Base-by-base conservation (phyloP, 495 filamentous ascomycete species). In the Immersiella caudata region DNA sequence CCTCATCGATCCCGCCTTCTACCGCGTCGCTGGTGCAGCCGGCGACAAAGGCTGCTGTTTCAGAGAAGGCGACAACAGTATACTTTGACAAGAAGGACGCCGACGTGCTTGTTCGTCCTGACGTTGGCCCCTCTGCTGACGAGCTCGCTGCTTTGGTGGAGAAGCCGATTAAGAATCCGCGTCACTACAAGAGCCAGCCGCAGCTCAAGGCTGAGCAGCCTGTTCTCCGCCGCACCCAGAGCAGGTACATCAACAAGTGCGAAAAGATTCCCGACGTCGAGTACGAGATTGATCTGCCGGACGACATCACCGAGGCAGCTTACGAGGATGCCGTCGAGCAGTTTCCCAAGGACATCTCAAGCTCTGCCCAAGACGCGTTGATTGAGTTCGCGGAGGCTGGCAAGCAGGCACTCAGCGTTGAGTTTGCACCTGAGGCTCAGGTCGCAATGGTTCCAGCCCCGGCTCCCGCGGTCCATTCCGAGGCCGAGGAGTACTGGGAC, bases 401-500 rank as follows among this genome's bases (percentile, higher is more conserved):
- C 2, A 64, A 65, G 33, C 65, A 64, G 9, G 21, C 49, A 14
- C 56, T 50, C 21, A 33, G 65, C 24, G 62, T 65, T n/a, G 60
- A 70, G 27, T 60, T 57, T 33, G 58, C 64, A 11, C 1, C 33
- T 16, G 25, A 33, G 20, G n/a, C 24, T 14, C 66, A 63, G 3
- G 62, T 8, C 29, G 33, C 59, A 5, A 6, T 22, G 18, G 68
- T 65, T 65, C 5, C 67, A 67, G n/a, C 68, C 68, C 26, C 56
- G 6, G 68, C 71, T 24, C 51, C 67, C 20, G 55, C 65, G 33
- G 55, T 29, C 6, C 14, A 51, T n/a, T 81, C 84, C 1, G 91
- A 92, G 64, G 79, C 84, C 3, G 90, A 92, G 70, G 88, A 92
- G 70, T 92, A 88, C 73, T 91, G 88, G 86, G 90, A 91, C 24